Evolutionary conservation across 2,329 filamentous ascomycete genomes (phyloP), one percentile per base, ranked within the genome.

Genomic region (Ophiostoma himal-ulmi): DNA sequence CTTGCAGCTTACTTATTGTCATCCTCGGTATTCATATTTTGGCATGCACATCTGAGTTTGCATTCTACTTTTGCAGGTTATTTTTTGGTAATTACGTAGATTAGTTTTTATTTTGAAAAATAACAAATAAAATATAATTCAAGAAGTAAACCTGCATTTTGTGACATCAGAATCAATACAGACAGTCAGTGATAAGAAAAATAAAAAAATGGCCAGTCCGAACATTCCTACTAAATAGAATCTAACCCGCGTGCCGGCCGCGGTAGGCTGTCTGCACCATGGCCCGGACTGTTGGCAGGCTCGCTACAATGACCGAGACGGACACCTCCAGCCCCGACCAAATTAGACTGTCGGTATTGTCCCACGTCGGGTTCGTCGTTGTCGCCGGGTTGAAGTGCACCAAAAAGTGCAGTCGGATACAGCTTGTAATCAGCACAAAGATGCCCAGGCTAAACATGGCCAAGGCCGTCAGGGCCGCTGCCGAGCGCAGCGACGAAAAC

Each of bases 321-420:
- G 81, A 77, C 5, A 82, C 76, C 74, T 83, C 82, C 36, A 82
- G 73, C 1, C 80, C 80, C 2, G 79, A 80, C 81, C 81, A 83
- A 66, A 83, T 76, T n/a, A 82, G 71, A 6, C 77, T 75, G 71
- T 81, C 77, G 10, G 78, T 79, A 60, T 81, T 80, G 73, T 82
- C 79, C 80, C 79, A 82, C 0, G 79, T 79, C 11, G 81, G 79
- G 65, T 82, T 81, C 13, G 74, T 71, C n/a, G 77, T 79, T 13
- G 74, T 72, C 17, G 74, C 72, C 17, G 77, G 68, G 66, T 26
- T 41, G 37, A 74, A 72, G 22, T 64, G 67, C 20, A 78, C 73
- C 37, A 81, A 73, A 68, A 79, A 79, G 60, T 76, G 76, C 30
- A 82, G 75, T 0, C 80, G 76, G 30, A 79, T 72, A 70, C 78